Evolutionary conservation across 805 yeast species (phyloP), one percentile per base, ranked within the genome.

Genomic region (Nakazawaea siamensis): DNA sequence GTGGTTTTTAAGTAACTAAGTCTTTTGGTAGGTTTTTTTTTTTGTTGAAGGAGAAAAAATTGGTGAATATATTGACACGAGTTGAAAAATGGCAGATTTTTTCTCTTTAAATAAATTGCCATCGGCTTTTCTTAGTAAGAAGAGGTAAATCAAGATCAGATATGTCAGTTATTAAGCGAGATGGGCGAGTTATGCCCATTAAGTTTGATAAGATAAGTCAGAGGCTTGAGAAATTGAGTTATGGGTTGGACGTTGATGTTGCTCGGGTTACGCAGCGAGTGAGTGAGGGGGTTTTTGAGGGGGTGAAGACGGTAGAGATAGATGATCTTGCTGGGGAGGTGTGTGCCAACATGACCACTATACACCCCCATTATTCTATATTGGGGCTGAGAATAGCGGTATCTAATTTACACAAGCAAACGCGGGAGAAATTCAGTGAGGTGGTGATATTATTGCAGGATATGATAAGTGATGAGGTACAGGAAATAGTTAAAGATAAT

Each of bases 191-290:
- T 60, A 97, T 87, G 65, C 92, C 90, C 26, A 96, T 88, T 41
- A 82, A 88, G 57, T 88, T 88, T 60, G 97, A 88, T 61, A 88
- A 90, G 62, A 90, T 92, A 70, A 90, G 97, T 36, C 95, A 97
- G 33, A 74, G 94, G 54, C 83, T 92, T 42, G 82, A 90, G 46
- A 82, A 96, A 53, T 74, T 92, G 43, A 88, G 97, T 50, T 90
- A 92, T 54, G 97, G 97, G 34, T 73, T 92, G 48, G 96, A n/a
- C n/a, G n/a, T n/a, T n/a, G n/a, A n/a, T n/a, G n/a, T n/a, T n/a
- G n/a, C n/a, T n/a, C n/a, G 92, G 45, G 87, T 92, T 60, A 90
- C 98, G 16, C 97, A 92, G 60, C 74, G 94, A 54, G 94, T 90
- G 49, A 88, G 87, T 43, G 74, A 92, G 11, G 98, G 98, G 57